Evolutionary conservation across 2,329 filamentous ascomycete genomes (phyloP).

Genomic region (Rhinocladiella similis): DNA sequence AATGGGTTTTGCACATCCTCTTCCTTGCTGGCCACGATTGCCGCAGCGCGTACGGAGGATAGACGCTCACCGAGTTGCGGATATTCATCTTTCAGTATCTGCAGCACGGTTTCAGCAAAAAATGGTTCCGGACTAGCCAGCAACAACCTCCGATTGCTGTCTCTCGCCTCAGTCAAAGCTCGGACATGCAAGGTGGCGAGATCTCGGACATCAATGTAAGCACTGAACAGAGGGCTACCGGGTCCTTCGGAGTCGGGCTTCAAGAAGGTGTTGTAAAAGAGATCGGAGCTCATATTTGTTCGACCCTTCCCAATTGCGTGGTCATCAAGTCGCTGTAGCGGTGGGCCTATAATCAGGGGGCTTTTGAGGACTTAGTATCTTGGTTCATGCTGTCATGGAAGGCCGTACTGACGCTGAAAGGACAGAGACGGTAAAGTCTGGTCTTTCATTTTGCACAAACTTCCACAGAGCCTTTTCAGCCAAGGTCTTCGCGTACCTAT

Average conservation of each 20-base stretch:
- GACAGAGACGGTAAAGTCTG: constrained; percentile 46
- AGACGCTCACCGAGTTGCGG: neutral
- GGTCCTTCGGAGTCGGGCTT: neutral
- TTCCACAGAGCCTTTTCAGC: constrained; percentile 67
- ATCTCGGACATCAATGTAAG: constrained; percentile 8
- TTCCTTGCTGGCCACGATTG: constrained; percentile 6
- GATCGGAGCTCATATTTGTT: constrained; percentile 4
- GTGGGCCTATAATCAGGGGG: constrained; percentile 6
- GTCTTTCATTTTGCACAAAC: constrained; percentile 55
- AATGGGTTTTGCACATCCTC: neutral
- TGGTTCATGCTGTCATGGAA: neutral
- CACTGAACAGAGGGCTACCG: neutral
- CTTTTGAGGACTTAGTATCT: neutral
- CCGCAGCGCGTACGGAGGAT: neutral
- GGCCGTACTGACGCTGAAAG: constrained; percentile 1
- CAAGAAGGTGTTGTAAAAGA: constrained; percentile 6
- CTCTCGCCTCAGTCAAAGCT: neutral
- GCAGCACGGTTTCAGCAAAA: neutral
- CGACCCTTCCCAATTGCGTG: neutral
- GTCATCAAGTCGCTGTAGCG: constrained; percentile 1
- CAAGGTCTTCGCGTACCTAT: constrained; percentile 35
- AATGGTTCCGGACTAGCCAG: constrained; percentile 7
- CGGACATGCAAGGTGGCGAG: constrained; percentile 3
- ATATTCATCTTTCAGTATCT: constrained; percentile 3
- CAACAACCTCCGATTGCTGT: constrained; percentile 4